Base-by-base conservation (phyloP, 1,284 basidiomycete species). In the Agaricales sp. region DNA sequence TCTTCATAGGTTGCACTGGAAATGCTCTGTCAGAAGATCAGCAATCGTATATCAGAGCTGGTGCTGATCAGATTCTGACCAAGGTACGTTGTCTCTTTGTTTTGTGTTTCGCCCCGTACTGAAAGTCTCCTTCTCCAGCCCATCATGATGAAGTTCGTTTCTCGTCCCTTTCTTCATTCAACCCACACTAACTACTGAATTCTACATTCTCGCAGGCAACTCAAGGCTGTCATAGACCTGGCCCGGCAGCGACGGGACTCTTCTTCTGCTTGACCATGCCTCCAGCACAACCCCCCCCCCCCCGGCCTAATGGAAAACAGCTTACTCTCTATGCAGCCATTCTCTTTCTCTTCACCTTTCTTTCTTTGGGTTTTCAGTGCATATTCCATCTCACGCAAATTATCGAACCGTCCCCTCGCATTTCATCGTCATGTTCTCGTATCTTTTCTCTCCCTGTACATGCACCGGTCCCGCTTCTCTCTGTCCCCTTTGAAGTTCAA, bases 11-110 rank as follows among this genome's bases (percentile, higher is more conserved):
- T 21, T 19, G 19, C 4, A 24, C 30, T 47, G 55, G 56, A 13
- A 56, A 54, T 30, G 56, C 56, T 2, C 45, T 57, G 47, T 52
- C 53, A 16, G 52, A 56, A 45, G 56, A 57, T 46, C 54, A 56
- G 48, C 50, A 52, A 39, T 51, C 50, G 16, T 57, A 56, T 48
- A 48, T 50, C 3, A 49, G 52, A 20, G 54, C 55, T 8, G 54
- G 54, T 6, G 51, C 51, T 4, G 53, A 56, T 46, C 53, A 56
- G 35, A 54, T 60, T 11, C 50, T 60, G 44, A 56, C 58, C 12
- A 59, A 60, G 38, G 57, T 57, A 6, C 18, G n/a, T 18, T 22
- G 6, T 18, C 18, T 43, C 39, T 18, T 16, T 30, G 6, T 6
- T 30, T 6, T 14, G 14, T 30, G 6, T 30, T 30, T 30, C 6